Evolutionary conservation across 352 stramenopile species (phyloP).

Genomic region (Nothophytophthora sp.): DNA sequence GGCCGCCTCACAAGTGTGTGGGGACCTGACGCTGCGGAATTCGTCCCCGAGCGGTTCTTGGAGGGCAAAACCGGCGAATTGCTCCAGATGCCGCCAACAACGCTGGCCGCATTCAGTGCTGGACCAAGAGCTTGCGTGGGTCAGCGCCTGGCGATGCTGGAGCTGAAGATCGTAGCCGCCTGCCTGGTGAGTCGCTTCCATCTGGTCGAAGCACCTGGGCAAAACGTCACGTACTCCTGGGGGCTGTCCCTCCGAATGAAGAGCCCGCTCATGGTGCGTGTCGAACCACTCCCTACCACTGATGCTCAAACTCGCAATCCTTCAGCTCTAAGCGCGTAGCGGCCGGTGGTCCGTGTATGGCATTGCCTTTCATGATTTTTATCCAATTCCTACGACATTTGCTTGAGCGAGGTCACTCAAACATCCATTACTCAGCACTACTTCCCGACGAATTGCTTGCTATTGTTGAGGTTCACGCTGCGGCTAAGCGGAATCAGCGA

Average conservation of each 20-base stretch:
- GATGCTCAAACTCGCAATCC: background rate
- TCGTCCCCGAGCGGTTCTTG: slow-evolving; percentile 36
- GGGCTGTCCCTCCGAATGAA: slow-evolving; percentile 42
- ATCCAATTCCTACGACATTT: too few relatives aligned
- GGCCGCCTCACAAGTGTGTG: slow-evolving; percentile 28
- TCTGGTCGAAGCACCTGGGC: slow-evolving; percentile 18
- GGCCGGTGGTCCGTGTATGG: background rate
- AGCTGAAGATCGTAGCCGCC: slow-evolving; percentile 57
- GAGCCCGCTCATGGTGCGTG: slow-evolving; percentile 20
- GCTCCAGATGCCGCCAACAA: slow-evolving; percentile 9
- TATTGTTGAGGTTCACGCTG: too few relatives aligned
- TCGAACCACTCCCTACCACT: slow-evolving; percentile 3
- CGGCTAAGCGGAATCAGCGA: slow-evolving; percentile 6
- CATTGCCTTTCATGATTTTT: background rate
- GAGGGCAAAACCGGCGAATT: slow-evolving; percentile 13
- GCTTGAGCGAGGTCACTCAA: too few relatives aligned
- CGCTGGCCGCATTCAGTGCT: slow-evolving; percentile 20
- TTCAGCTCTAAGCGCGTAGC: background rate
- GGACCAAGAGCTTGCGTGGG: slow-evolving; percentile 21
- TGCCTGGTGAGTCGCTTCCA: slow-evolving; percentile 44
- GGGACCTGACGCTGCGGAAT: slow-evolving; percentile 27
- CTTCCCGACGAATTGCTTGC: background rate
- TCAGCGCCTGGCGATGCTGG: slow-evolving; percentile 49
- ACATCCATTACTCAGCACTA: background rate
- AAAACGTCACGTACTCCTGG: slow-evolving; percentile 32